Base-by-base conservation (phyloP, 1,284 basidiomycete species). In the Volvariella surrecta region DNA sequence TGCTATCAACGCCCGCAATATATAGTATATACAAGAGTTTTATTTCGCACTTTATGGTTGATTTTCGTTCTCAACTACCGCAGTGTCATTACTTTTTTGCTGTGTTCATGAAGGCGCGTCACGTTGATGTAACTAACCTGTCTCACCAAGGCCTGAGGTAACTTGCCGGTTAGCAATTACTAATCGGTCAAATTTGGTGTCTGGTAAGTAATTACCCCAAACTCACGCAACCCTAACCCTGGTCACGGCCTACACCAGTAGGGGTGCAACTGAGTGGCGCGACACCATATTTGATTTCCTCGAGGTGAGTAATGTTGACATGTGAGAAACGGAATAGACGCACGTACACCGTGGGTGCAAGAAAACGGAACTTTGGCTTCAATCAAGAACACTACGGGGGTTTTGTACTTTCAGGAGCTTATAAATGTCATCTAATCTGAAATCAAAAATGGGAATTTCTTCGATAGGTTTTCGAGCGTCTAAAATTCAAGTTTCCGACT, bases 211-310 rank as follows among this genome's bases (percentile, higher is more conserved):
- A 30, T 28, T 18, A 60, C 73, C 75, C 2, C 82, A 82, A 16
- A 84, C 77, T 80, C 81, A 84, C 50, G 84, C 84, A 48, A 76
- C 84, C 43, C 76, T 79, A 3, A 4, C 82, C 82, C 24, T 68
- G 70, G 20, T 58, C 53, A 0, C 80, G 80, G 9, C 82, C 79
- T n/a, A 82, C 63, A 8, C 75, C 74, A 4, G 62, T 54, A 3
- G 79, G 76, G 3, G 82, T 84, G 53, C 82, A 83, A 48, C 75
- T 79, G 30, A 73, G 56, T 2, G 76, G 76, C 3, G 81, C 74
- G 30, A 78, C 67, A 28, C 58, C 78, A 8, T 74, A 71, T 7
- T 56, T 45, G 37, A 83, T 79, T 47, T 82, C 81, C 45, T 73
- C 70, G 2, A 67, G 50, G 46, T 82, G 81, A 0, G 76, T 79